Evolutionary conservation across 495 filamentous ascomycete species (phyloP).

Genomic region (Sordaria brevicollis): DNA sequence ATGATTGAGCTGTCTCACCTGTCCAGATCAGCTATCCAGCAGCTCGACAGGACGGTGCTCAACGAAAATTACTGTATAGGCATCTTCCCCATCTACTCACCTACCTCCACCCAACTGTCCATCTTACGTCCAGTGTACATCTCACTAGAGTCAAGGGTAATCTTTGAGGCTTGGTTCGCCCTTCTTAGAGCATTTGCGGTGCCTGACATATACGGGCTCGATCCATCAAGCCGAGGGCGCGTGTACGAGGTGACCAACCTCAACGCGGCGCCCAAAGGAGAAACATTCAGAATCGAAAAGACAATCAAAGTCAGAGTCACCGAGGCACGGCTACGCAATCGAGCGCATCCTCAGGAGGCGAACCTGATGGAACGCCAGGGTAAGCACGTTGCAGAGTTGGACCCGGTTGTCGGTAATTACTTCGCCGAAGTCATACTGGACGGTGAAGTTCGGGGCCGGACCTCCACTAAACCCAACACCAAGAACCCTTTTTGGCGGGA

Average conservation of each 20-base stretch:
- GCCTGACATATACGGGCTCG: constrained; percentile 74
- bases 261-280: constrained; percentile 27
- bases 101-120: constrained; percentile 51
- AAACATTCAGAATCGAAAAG: constrained; percentile 50
- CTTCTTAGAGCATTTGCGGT: constrained; percentile 85
- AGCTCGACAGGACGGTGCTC: constrained; percentile 81
- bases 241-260: constrained; percentile 32
- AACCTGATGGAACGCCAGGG: constrained; percentile 19
- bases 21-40: constrained; percentile 79
- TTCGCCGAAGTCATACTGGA: constrained; percentile 90
- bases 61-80: constrained; percentile 92
- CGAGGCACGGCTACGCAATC: constrained; percentile 45
- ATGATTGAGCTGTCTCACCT: constrained; percentile 84
- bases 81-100: constrained; percentile 73
- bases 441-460: constrained; percentile 77
- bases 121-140: constrained; percentile 72
- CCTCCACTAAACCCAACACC: constrained; percentile 70
- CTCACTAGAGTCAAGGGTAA: constrained; percentile 71
- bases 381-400: constrained; percentile 20
- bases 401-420: constrained; percentile 47
- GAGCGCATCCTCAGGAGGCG: constrained; percentile 18
- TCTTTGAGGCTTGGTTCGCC: constrained; percentile 97
- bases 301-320: constrained; percentile 44
- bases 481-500: constrained; percentile 91
- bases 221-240: constrained; percentile 23